Evolutionary conservation across 495 filamentous ascomycete genomes (phyloP).

Genomic region (Penicillium paxilli): DNA sequence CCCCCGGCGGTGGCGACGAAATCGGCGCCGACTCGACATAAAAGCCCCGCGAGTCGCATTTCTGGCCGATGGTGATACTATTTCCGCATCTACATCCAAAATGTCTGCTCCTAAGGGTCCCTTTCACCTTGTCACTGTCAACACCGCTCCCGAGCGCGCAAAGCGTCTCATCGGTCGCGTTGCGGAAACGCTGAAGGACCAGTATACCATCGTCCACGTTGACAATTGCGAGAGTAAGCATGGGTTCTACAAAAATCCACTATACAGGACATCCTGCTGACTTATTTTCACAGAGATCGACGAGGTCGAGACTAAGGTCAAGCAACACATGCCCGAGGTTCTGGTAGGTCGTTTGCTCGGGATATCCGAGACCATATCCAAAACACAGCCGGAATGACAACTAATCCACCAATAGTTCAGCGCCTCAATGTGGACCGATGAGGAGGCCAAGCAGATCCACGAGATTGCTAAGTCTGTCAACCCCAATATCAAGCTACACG

Average conservation of each 20-base stretch:
- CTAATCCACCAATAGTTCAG: constrained; percentile 47
- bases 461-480: constrained; percentile 51
- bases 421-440: constrained; percentile 68
- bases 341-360: constrained; percentile 37
- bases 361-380: constrained; percentile 7
- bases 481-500: constrained; percentile 57
- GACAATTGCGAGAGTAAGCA: constrained; percentile 58
- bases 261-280: constrained; percentile 1
- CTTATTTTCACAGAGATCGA: constrained; percentile 40
- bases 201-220: constrained; percentile 58
- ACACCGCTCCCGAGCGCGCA: constrained; percentile 67
- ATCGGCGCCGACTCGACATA: constrained; percentile 6
- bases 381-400: background rate
- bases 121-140: constrained; percentile 65
- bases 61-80: background rate
- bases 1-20: constrained; percentile 14
- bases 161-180: constrained; percentile 60
- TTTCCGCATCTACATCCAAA: constrained; percentile 7
- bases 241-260: background rate
- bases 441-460: constrained; percentile 56
- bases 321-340: constrained; percentile 50
- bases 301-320: constrained; percentile 51
- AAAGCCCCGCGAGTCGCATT: constrained; percentile 16
- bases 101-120: constrained; percentile 56
- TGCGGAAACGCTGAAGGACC: constrained; percentile 57